Conservation (phyloP, 208 protist genomes). For the Sergeia podlipaevii region DNA sequence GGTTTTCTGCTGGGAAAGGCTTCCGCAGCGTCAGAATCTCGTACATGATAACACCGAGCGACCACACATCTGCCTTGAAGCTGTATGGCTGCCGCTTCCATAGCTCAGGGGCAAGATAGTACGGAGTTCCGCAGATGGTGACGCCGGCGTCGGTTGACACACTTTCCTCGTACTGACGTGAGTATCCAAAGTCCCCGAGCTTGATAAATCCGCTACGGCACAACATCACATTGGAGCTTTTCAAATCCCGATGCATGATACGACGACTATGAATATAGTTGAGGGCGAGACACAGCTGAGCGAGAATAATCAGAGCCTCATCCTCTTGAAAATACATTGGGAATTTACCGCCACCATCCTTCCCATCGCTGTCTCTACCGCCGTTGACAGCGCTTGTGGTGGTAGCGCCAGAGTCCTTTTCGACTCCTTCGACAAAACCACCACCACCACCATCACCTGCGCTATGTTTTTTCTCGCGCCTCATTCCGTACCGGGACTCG, state of each 20-base stretch:
- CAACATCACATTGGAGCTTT: slow-evolving; percentile 74
- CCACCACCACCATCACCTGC: too few species aligned
- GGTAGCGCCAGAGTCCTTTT: not conserved
- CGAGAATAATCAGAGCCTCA: slow-evolving; percentile 63
- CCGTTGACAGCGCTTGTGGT: not conserved
- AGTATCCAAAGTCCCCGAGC: slow-evolving; percentile 86
- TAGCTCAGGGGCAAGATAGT: slow-evolving; percentile 91
- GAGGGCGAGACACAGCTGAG: slow-evolving; percentile 67
- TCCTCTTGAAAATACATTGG: slow-evolving; percentile 44
- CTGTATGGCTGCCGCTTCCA: slow-evolving; percentile 87
- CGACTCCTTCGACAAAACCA: too few species aligned
- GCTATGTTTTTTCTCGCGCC: slow-evolving; percentile 9
- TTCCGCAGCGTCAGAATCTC: slow-evolving; percentile 69
- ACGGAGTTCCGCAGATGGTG: slow-evolving; percentile 76
- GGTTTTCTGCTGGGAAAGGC: slow-evolving; percentile 50
- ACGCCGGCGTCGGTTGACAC: slow-evolving; percentile 43
- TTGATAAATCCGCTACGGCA: slow-evolving; percentile 67
- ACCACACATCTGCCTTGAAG: slow-evolving; percentile 90
- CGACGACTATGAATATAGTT: slow-evolving; percentile 68
- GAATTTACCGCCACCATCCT: not conserved
- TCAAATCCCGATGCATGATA: slow-evolving; percentile 87
- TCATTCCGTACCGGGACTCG: slow-evolving; percentile 25
- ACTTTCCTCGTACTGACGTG: slow-evolving; percentile 45
- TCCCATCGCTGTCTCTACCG: not conserved
- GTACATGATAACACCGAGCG: slow-evolving; percentile 79